phyloP scores from a whole-genome alignment of 2,329 filamentous ascomycete genomes.

The Claviceps citrina region DNA sequence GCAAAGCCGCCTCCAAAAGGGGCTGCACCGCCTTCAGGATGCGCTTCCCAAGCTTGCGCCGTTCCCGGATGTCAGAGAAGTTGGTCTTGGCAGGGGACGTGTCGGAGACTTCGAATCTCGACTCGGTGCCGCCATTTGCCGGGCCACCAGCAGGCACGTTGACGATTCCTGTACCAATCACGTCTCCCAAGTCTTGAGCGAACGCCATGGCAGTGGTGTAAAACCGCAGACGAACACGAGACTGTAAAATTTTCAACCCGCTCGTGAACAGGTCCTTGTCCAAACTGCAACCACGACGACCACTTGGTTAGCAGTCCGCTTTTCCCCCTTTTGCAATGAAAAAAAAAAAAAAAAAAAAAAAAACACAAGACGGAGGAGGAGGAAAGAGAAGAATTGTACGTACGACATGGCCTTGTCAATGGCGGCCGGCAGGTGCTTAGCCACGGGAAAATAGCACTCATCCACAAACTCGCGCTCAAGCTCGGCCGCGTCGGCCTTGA shows the following conservation, averaged over 20 bases:
- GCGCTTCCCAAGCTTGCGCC: constrained; percentile 72
- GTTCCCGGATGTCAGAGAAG: constrained; percentile 59
- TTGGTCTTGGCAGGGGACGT: constrained; percentile 35
- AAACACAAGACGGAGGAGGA: background rate
- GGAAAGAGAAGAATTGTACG: constrained; percentile 23
- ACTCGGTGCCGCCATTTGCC: constrained; percentile 5
- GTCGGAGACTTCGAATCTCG: constrained; percentile 24
- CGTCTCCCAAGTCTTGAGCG: constrained; percentile 38
- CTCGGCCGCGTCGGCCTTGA: constrained; percentile 63
- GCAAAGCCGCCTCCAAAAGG: constrained; percentile 57
- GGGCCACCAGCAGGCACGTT: constrained; percentile 1
- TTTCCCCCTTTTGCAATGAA: too few relatives aligned
- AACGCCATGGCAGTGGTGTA: constrained; percentile 45
- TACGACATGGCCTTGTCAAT: constrained; percentile 69
- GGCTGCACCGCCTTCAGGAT: constrained; percentile 75
- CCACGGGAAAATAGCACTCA: constrained; percentile 80
- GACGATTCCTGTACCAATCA: constrained; percentile 39
- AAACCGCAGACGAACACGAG: constrained; percentile 36
- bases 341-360: background rate
- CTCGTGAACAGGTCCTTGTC: constrained; percentile 47
- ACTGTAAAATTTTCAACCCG: constrained; percentile 34
- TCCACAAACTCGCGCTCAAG: constrained; percentile 69
- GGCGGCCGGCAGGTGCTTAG: constrained; percentile 59
- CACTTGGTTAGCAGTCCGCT: too few relatives aligned
- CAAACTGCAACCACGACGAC: constrained; percentile 26